Conservation (phyloP, 306 rosid genomes). For the Phaseolus lunatus region DNA sequence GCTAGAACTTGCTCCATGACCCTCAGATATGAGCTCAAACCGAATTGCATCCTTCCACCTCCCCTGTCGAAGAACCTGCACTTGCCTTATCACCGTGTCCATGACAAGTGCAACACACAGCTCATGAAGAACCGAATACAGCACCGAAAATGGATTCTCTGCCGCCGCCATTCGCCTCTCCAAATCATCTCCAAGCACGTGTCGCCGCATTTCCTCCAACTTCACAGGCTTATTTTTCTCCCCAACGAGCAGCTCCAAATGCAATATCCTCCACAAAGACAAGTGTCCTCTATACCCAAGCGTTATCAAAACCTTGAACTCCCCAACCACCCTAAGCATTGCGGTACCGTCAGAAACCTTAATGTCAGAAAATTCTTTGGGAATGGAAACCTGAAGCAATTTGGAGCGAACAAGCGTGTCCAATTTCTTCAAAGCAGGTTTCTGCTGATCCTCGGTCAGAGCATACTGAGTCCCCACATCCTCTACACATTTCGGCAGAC, state of each 20-base stretch:
- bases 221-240: slow-evolving; percentile 75
- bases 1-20: slow-evolving; percentile 72
- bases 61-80: slow-evolving; percentile 85
- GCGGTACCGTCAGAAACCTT: slow-evolving; percentile 86
- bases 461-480: slow-evolving; percentile 79
- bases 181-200: slow-evolving; percentile 87
- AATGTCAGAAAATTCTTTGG: slow-evolving; percentile 81
- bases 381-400: slow-evolving; percentile 80
- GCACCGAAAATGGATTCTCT: slow-evolving; percentile 79
- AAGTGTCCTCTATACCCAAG: slow-evolving; percentile 97
- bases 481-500: slow-evolving; percentile 90
- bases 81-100: slow-evolving; percentile 95
- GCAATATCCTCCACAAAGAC: slow-evolving; percentile 97
- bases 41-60: slow-evolving; percentile 98
- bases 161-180: slow-evolving; percentile 97
- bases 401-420: slow-evolving; percentile 89
- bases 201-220: slow-evolving; percentile 71
- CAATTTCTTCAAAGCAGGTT: slow-evolving; percentile 90
- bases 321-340: slow-evolving; percentile 81
- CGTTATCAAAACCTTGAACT: slow-evolving; percentile 86
- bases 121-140: slow-evolving; percentile 90
- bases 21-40: slow-evolving; percentile 85
- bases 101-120: slow-evolving; percentile 89
- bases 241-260: slow-evolving; percentile 96
- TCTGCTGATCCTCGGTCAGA: slow-evolving; percentile 78